Percentiles rank a stretch among this genome's conserved stretches.
Conservation (phyloP, 345 rosid genomes). For the Dovyalis caffra region DNA sequence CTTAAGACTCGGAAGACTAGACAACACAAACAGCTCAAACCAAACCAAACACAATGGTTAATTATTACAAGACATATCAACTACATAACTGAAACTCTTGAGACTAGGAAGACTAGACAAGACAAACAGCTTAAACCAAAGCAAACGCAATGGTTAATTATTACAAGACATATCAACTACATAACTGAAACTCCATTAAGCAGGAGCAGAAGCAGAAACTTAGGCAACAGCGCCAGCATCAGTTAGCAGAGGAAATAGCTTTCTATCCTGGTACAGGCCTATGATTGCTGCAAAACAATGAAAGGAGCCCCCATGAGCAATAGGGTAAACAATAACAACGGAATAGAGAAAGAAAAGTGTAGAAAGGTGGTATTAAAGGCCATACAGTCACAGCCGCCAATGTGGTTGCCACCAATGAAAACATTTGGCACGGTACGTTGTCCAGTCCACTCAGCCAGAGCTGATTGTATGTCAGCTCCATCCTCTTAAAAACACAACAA, state of each 20-base stretch:
- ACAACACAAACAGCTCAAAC: no score
- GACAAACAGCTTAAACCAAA: no score
- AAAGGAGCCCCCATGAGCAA: neutral
- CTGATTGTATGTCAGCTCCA: slow-evolving; percentile 59
- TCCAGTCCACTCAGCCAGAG: slow-evolving; percentile 65
- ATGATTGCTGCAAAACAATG: slow-evolving; percentile 48
- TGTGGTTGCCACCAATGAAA: slow-evolving; percentile 73
- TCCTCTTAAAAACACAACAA: slow-evolving; percentile 41
- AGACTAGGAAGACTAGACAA: no score
- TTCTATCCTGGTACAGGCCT: slow-evolving; percentile 46
- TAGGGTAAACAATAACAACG: neutral
- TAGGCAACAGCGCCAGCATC: slow-evolving; percentile 66
- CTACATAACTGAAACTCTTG: no score
- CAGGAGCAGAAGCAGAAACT: no score
- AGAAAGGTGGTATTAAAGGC: no score
- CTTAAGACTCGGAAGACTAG: no score
- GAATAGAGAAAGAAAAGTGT: neutral
- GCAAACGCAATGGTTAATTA: neutral
- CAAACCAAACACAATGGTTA: no score
- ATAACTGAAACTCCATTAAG: slow-evolving; percentile 20
- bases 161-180: no score
- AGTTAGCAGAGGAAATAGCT: slow-evolving; percentile 72
- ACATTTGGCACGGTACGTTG: slow-evolving; percentile 73
- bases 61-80: no score
- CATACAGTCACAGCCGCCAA: slow-evolving; percentile 82